A percentile compares a stretch with the other conserved stretches of the same genome.
phyloP scores from a whole-genome alignment of 345 rosid species.

The Sisymbrium irio region DNA sequence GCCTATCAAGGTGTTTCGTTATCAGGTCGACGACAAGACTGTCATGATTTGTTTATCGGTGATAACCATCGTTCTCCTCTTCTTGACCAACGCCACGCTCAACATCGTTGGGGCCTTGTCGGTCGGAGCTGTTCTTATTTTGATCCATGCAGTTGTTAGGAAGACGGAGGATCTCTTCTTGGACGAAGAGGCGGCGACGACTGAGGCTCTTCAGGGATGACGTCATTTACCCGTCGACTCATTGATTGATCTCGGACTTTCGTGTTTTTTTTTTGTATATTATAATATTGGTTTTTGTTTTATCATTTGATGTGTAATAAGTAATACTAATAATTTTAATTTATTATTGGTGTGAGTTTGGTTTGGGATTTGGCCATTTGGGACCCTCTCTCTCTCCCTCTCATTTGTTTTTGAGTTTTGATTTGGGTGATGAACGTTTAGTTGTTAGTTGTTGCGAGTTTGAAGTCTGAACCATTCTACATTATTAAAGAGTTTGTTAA shows the following conservation, averaged over 20 bases:
- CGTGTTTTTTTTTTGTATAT: constrained; percentile 3
- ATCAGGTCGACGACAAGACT: constrained; percentile 50
- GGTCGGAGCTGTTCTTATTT: constrained; percentile 51
- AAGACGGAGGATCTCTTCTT: constrained; percentile 60
- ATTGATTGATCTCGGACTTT: background rate
- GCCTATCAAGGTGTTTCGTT: constrained; percentile 53
- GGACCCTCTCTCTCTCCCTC: background rate
- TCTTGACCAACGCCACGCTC: constrained; percentile 57
- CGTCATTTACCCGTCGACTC: constrained; percentile 29
- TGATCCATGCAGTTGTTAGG: constrained; percentile 64
- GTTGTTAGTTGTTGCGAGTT: no score
- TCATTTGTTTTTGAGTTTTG: background rate
- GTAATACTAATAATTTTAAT: background rate
- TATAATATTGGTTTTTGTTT: constrained; percentile 6
- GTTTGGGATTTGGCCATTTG: background rate
- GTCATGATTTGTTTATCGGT: constrained; percentile 47
- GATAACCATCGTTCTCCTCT: constrained; percentile 51
- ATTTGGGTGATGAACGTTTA: background rate
- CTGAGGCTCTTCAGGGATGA: constrained; percentile 23
- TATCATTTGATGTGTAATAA: background rate
- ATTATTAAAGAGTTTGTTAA: background rate
- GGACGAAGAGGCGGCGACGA: constrained; percentile 54
- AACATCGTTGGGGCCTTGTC: constrained; percentile 56
- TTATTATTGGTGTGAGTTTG: constrained; percentile 17
- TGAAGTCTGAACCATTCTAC: background rate